Evolutionary conservation across 2,329 filamentous ascomycete genomes (phyloP).

Genomic region (Lachnellula suecica): DNA sequence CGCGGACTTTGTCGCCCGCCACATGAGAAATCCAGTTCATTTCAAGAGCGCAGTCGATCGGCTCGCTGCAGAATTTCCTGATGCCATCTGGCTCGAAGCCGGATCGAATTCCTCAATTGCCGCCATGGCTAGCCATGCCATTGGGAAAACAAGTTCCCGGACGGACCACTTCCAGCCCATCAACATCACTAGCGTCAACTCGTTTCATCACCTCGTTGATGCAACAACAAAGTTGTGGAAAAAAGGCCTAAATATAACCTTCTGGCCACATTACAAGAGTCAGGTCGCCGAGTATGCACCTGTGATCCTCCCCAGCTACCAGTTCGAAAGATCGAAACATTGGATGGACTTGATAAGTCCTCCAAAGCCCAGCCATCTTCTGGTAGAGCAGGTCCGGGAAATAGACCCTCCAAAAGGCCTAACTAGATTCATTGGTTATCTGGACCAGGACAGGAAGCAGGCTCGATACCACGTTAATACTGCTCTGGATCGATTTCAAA

Average conservation of each 20-base stretch:
- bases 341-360: background rate
- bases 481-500: too few relatives aligned
- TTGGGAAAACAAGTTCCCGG: background rate
- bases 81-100: slow-evolving; percentile 34
- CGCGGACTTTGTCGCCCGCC: slow-evolving; percentile 5
- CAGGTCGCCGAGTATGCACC: background rate
- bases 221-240: background rate
- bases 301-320: background rate
- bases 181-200: background rate
- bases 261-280: background rate
- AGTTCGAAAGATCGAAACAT: slow-evolving; percentile 4
- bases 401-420: too few relatives aligned
- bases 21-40: slow-evolving; percentile 28
- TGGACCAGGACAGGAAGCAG: too few relatives aligned
- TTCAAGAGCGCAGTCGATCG: slow-evolving; percentile 27
- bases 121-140: slow-evolving; percentile 31
- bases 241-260: background rate
- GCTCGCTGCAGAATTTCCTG: slow-evolving; percentile 13
- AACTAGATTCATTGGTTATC: too few relatives aligned
- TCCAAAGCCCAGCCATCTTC: too few relatives aligned
- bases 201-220: background rate
- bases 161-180: background rate
- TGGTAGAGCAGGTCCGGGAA: too few relatives aligned
- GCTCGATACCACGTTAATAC: too few relatives aligned
- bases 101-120: slow-evolving; percentile 28